Base-by-base conservation (phyloP, 23 red algal species). In the Chondrus crispus region DNA sequence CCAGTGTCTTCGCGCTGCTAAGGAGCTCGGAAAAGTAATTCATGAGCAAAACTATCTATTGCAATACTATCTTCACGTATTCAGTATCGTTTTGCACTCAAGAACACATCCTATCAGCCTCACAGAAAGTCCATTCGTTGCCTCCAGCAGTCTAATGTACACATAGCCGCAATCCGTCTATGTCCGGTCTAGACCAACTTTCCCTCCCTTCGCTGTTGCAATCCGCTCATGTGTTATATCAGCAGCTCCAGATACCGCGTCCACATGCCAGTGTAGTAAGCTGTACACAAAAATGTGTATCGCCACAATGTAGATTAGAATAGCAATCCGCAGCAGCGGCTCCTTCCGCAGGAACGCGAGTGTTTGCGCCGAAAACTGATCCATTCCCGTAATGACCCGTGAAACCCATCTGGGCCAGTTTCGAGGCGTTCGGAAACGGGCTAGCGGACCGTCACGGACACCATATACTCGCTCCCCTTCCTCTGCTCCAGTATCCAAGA, bases 231-330 rank as follows among this genome's bases (percentile, higher is more conserved):
- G 64, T 20, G 80, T 37, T 14, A 26, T 45, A 28, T 62, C 50
- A 20, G 58, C 66, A 19, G 77, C 62, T 30, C 90, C 80, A 29
- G 80, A 85, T 20, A 80, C 81, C 9, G 90, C 20, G 18, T 78
- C 90, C 44, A 86, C 90, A 68, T 94, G 92, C 80, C 82, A 94
- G 62, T 92, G 94, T 35, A 96, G 82, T 35, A 96, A 51, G 68
- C 88, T 91, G 42, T 91, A 96, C 73, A 96, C 82, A 70, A 96
- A 85, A 68, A 91, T 29, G 50, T 96, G 94, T 46, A 93, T 29
- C 46, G 51, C 71, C 46, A 92, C 68, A 29, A 91, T 32, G 68
- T 96, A 96, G 13, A 88, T 41, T 3, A 96, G 16, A 20, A 96
- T 38, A 32, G 78, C 87, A 35, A 96, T 63, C 7, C 94, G 77